Base-by-base conservation (phyloP, 306 rosid genomes). In the Gillenia trifoliata region DNA sequence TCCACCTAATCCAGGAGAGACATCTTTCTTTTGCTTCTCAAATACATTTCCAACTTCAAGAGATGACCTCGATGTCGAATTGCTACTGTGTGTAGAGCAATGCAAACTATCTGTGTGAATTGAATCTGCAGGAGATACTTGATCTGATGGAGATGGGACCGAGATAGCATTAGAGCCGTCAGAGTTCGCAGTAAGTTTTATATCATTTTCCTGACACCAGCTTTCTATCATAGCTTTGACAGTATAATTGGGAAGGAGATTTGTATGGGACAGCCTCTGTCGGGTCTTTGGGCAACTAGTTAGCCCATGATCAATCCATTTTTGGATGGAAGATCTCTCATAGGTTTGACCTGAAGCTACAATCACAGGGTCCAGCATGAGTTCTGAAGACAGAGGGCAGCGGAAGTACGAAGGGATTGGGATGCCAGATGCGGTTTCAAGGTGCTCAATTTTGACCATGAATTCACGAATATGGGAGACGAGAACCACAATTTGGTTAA, bases 291-390 rank as follows among this genome's bases (percentile, higher is more conserved):
- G 98, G 86, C 98, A 94, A 77, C 86, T 81, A 74, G 75, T 83
- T 62, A 94, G 78, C 33, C 96, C 97, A 64, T 83, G 78, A 82
- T 90, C 95, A 66, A 94, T 88, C 98, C 97, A 94, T 70, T 76
- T 90, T 71, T 91, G 94, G 71, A 94, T 88, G 65, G 97, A 87
- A 23, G 78, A 70, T 77, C 97, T 86, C 76, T 90, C 92, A 22
- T 85, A 94, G 61, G 98, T 94, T 80, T 94, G 98, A 75, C 98
- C 97, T 5, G 97, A 94, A 79, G 98, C 96, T 83, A 94, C 86
- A 34, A 90, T 94, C 60, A 91, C 98, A 34, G 98, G 97, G 84
- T 94, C 97, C 75, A 78, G 69, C 95, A 94, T 91, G 74, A 94
- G 89, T 66, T 94, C 95, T 70, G 88, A 74, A 11, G 98, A 94